Evolutionary conservation across 495 filamentous ascomycete genomes (phyloP), one percentile per base, ranked within the genome.

Genomic region (Patellaria atrata): DNA sequence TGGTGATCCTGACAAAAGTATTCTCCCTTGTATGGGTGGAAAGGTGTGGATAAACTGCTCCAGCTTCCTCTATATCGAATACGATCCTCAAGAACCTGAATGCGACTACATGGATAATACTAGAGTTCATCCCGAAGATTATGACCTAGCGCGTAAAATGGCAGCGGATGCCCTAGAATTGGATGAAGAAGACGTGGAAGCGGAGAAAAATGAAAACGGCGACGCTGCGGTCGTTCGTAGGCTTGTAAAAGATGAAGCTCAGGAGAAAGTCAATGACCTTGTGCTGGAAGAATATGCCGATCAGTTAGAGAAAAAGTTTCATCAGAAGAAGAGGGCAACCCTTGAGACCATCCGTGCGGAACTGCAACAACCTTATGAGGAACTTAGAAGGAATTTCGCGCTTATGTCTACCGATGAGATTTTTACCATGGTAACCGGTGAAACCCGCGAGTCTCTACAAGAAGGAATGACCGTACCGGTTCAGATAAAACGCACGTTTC

Each of bases 131-230:
- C 89, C 89, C 5, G 89, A 96, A 65, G 89, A 96, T 53, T 97
- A 97, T 54, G 89, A 97, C 33, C 69, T 97, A 27, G 89, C 82
- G 13, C 77, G 86, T 33, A 97, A 97, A 56, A 94, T 96, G 77
- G 91, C 89, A 15, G 89, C 91, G 10, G 89, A 97, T 65, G 91
- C 89, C 26, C 62, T 96, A 27, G 86, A 93, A 52, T 59, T 94
- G 44, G 91, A 97, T 48, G 89, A 97, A 55, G 89, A 97, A 58
- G 89, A 97, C 52, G 80, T 96, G 55, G 87, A 93, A 56, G 84
- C 80, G 0, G 87, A 96, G 57, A 76, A 75, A 5, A 79, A 89
- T 43, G 82, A 92, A 49, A 79, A 82, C 34, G 89, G 89, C 1
- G 64, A 75, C 0, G 82, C 80, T 22, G 89, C 86, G 5, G 81